Percentiles rank a stretch among this genome's conserved stretches.
phyloP scores from a whole-genome alignment of 2,329 filamentous ascomycete species.

The Massarina eburnea region DNA sequence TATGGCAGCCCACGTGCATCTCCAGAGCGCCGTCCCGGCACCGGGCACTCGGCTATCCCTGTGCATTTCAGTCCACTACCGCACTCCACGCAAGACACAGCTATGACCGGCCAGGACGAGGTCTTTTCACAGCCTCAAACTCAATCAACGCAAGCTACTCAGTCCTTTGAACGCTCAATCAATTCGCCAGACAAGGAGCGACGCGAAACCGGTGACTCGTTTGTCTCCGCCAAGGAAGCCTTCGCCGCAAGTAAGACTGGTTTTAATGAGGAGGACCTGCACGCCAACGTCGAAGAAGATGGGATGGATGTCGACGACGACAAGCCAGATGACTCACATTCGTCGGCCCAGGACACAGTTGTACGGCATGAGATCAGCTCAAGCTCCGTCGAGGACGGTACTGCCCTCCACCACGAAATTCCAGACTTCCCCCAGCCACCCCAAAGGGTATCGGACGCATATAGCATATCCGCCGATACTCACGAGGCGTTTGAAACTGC shows the following conservation, averaged over 20 bases:
- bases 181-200: constrained; percentile 24
- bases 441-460: constrained; percentile 28
- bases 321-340: constrained; percentile 21
- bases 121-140: constrained; percentile 36
- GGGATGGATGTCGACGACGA: constrained; percentile 38
- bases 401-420: constrained; percentile 18
- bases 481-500: constrained; percentile 34
- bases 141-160: constrained; percentile 34
- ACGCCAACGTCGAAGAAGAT: constrained; percentile 20
- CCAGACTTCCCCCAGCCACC: constrained; percentile 24
- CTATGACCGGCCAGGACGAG: constrained; percentile 26
- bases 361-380: constrained; percentile 25
- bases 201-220: constrained; percentile 47
- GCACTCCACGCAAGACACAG: constrained; percentile 34
- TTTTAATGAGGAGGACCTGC: constrained; percentile 32
- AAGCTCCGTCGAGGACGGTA: constrained; percentile 15
- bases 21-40: constrained; percentile 32
- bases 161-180: constrained; percentile 30
- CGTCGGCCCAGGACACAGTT: constrained; percentile 27
- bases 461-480: constrained; percentile 35
- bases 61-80: constrained; percentile 15
- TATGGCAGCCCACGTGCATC: constrained; percentile 46
- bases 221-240: constrained; percentile 52
- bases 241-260: constrained; percentile 32
- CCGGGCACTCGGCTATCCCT: constrained; percentile 12